Percentiles rank a stretch among this genome's conserved stretches.
phyloP scores from a whole-genome alignment of 2,329 filamentous ascomycete genomes.

The Zarea fungicola region DNA sequence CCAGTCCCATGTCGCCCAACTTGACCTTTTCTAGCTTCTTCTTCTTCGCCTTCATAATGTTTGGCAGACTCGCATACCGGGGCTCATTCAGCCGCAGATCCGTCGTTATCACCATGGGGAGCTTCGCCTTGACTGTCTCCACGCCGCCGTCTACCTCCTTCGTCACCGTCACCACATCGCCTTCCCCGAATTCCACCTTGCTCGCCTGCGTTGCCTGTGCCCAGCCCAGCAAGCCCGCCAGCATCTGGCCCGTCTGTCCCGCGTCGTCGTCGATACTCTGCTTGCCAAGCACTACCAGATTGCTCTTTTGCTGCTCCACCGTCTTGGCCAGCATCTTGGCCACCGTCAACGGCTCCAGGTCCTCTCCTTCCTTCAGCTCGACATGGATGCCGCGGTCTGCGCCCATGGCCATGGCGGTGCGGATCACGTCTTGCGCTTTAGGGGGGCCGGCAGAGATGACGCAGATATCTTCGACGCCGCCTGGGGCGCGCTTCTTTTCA shows the following conservation, averaged over 20 bases:
- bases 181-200: conserved; percentile 70
- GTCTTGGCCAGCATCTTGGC: conserved; percentile 82
- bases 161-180: conserved; percentile 68
- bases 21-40: conserved; percentile 95
- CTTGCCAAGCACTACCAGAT: conserved; percentile 91
- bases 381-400: conserved; percentile 90
- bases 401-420: conserved; percentile 98
- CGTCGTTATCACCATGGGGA: conserved; percentile 93
- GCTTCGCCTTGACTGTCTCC: conserved; percentile 77
- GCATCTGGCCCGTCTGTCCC: conserved; percentile 95
- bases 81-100: conserved; percentile 94
- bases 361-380: conserved; percentile 67
- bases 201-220: conserved; percentile 90
- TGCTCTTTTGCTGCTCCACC: conserved; percentile 78
- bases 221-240: conserved; percentile 88
- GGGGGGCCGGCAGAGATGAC: conserved; percentile 82
- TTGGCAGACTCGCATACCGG: conserved; percentile 88
- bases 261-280: conserved; percentile 98
- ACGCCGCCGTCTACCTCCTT: conserved; percentile 93
- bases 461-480: conserved; percentile 85
- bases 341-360: conserved; percentile 83
- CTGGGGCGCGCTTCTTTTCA: conserved; percentile 69
- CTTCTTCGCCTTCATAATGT: conserved; percentile 99
- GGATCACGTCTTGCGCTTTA: conserved; percentile 82
- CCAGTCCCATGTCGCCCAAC: conserved; percentile 73